Evolutionary conservation across 345 rosid genomes (phyloP).

Genomic region (Citrus glauca): DNA sequence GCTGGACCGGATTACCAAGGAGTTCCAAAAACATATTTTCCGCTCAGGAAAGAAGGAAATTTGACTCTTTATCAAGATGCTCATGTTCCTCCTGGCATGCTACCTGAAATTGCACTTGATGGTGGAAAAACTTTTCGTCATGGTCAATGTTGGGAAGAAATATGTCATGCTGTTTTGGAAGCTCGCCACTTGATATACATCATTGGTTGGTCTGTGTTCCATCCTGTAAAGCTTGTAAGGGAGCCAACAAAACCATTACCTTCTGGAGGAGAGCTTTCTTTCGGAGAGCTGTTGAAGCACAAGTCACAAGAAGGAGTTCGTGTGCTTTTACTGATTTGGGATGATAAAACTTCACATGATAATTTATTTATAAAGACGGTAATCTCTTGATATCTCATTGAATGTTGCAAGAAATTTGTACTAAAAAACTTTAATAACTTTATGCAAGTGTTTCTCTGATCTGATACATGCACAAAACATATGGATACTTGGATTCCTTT

Average conservation of each 20-base stretch:
- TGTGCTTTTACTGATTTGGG: conserved; percentile 61
- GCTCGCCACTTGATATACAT: conserved; percentile 61
- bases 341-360: conserved; percentile 75
- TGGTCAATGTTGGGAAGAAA: conserved; percentile 67
- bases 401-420: not conserved
- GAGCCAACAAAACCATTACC: conserved; percentile 60
- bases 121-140: conserved; percentile 48
- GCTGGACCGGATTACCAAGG: conserved; percentile 51
- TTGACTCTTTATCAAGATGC: conserved; percentile 76
- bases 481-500: not conserved
- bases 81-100: conserved; percentile 43
- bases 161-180: conserved; percentile 64
- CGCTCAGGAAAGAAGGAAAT: conserved; percentile 52
- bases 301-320: conserved; percentile 78
- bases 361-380: conserved; percentile 56
- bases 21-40: conserved; percentile 59
- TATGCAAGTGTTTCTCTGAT: not conserved
- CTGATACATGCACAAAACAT: not conserved
- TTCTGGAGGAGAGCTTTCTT: conserved; percentile 45
- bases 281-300: conserved; percentile 61
- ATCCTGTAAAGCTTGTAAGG: conserved; percentile 54
- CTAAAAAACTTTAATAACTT: too few relatives aligned
- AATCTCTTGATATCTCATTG: conserved; percentile 2
- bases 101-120: conserved; percentile 58
- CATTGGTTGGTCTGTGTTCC: conserved; percentile 65